These are phyloP conservation scores for Amoeboaphelidium protococcarum DNA, from an alignment of 371 early-diverging fungal genomes.

Conservation along the genomic window DNA sequence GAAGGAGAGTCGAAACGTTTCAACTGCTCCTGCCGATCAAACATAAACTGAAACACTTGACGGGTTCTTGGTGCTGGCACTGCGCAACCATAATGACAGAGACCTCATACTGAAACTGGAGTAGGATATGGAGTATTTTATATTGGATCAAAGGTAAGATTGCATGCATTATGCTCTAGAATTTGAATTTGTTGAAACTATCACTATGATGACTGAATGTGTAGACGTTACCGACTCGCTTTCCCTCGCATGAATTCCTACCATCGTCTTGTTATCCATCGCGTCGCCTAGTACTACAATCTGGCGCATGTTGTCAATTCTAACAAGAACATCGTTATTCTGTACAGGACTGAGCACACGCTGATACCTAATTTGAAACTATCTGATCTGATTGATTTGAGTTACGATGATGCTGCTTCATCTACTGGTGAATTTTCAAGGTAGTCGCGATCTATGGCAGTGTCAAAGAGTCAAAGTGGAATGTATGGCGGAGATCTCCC, in stretches of 20 bases:
- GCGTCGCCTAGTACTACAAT: conserved; percentile 38
- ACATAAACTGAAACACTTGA: too few relatives aligned
- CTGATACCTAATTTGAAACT: too few relatives aligned
- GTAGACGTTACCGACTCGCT: conserved; percentile 26
- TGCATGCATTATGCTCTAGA: background rate
- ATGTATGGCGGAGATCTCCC: too few relatives aligned
- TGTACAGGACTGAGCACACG: conserved; percentile 32
- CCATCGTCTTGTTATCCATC: conserved; percentile 41
- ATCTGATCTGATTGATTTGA: too few relatives aligned
- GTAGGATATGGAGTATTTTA: conserved; percentile 31
- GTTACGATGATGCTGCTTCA: too few relatives aligned
- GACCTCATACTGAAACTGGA: conserved; percentile 41
- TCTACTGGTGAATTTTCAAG: too few relatives aligned
- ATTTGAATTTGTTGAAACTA: background rate
- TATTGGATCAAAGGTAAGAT: conserved; percentile 24
- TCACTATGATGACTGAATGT: background rate
- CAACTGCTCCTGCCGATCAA: too few relatives aligned
- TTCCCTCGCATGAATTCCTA: conserved; percentile 48
- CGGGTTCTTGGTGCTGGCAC: conserved; percentile 29
- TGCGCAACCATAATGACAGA: conserved; percentile 37
- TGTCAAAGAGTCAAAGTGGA: too few relatives aligned
- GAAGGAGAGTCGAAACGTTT: too few relatives aligned
- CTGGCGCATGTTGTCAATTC: conserved; percentile 31
- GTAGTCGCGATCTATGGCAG: too few relatives aligned
- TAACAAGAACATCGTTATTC: conserved; percentile 23